Evolutionary conservation across 2,329 filamentous ascomycete species (phyloP), one percentile per base, ranked within the genome.

Genomic region (Helotiales sp.): DNA sequence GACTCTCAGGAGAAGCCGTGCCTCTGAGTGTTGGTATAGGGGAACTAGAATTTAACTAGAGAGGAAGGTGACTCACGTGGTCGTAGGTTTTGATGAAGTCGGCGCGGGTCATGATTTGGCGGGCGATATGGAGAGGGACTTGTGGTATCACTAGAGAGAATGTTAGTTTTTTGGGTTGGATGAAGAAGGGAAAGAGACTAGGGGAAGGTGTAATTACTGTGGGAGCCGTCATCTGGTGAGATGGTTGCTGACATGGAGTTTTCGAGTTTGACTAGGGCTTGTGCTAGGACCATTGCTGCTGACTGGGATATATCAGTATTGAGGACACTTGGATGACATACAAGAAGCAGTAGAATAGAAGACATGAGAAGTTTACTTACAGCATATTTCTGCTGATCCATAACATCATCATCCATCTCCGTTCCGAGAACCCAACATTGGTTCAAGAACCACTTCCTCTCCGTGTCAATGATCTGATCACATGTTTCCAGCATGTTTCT

Each of bases 341-440:
- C 44, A n/a, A 30, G 40, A 12, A 19, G 29, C 44, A 31, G 13
- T 25, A n/a, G 1, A 9, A 15, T 42, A 22, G 13, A 31, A 33
- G 50, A 27, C 10, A 10, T 17, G 22, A 22, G 9, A 15, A 27
- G 31, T 10, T 36, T 30, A 83, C 87, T 75, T 78, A 91, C 89
- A 46, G 93, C 91, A 79, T 91, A 97, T 73, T 98, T 97, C 71
- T 98, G 92, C 73, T 97, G 90, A 70, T 97, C 91, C 88, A 98
- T 98, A 66, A 97, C 95, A 71, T 99, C 95, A 74, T 98, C 95
- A 66, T 98, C 95, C 88, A 89, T 92, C 62, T 87, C 86, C 60
- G 76, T 78, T 17, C 89, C 89, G 1, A 93, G 79, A 54, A 92
- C 89, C 78, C 88, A 89, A 71, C 88, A 91, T 70, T 89, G 86